phyloP scores from a whole-genome alignment of 2,329 filamentous ascomycete species.

The Colletotrichum incanum region DNA sequence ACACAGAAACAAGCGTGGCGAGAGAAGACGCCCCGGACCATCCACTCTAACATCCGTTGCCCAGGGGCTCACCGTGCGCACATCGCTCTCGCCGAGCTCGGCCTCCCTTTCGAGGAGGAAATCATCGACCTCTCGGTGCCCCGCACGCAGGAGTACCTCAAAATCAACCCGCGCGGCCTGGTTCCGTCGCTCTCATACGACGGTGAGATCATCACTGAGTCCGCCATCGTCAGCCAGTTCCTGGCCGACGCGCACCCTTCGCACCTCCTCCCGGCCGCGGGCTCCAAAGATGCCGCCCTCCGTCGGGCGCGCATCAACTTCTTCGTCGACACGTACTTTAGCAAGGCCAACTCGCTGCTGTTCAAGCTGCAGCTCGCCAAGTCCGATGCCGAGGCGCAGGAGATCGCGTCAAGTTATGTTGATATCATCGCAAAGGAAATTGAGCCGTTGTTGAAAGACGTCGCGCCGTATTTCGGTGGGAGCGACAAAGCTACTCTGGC shows the following conservation, averaged over 20 bases:
- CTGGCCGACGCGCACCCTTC: conserved; percentile 79
- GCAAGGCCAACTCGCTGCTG: conserved; percentile 69
- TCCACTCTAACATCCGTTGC: not conserved
- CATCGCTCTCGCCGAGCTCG: conserved; percentile 78
- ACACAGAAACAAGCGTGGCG: not conserved
- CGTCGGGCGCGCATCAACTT: conserved; percentile 77
- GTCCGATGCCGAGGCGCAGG: conserved; percentile 65
- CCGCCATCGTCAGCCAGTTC: conserved; percentile 81
- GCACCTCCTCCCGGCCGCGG: conserved; percentile 73
- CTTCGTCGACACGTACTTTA: conserved; percentile 80
- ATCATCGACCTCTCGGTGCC: conserved; percentile 80
- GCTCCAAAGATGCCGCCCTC: conserved; percentile 69
- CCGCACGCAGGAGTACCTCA: conserved; percentile 80
- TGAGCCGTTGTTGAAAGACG: conserved; percentile 76
- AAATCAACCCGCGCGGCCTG: conserved; percentile 84
- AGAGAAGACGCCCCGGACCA: not conserved
- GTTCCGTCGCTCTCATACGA: conserved; percentile 80
- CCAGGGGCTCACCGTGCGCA: conserved; percentile 81
- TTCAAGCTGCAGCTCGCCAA: conserved; percentile 64
- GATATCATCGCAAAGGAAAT: conserved; percentile 77
- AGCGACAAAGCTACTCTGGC: conserved; percentile 78
- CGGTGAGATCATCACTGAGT: conserved; percentile 80
- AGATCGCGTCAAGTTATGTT: conserved; percentile 66
- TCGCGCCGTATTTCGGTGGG: conserved; percentile 75
- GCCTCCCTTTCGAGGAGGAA: conserved; percentile 77